phyloP scores from a whole-genome alignment of 768 basidiomycete genomes.

The Leucogyrophana mollusca region DNA sequence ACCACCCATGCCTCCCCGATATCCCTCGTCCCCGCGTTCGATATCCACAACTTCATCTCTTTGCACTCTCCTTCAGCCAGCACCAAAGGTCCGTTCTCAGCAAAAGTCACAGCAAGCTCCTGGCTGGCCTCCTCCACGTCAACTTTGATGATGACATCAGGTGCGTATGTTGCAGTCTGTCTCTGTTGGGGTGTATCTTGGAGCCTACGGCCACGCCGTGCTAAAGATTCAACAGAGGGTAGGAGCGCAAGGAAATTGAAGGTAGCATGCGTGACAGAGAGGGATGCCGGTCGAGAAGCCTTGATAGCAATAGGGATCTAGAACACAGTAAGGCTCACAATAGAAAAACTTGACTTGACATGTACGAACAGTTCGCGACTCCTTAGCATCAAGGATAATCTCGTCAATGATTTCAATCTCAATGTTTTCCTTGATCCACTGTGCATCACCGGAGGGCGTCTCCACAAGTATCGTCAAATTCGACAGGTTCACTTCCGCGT shows the following conservation, averaged over 20 bases:
- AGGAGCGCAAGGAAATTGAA: constrained; percentile 77
- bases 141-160: constrained; percentile 59
- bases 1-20: constrained; percentile 76
- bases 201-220: constrained; percentile 70
- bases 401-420: constrained; percentile 63
- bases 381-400: constrained; percentile 59
- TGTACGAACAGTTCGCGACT: constrained; percentile 58
- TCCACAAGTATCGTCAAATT: constrained; percentile 59
- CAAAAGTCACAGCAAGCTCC: constrained; percentile 56
- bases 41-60: constrained; percentile 52
- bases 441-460: constrained; percentile 26
- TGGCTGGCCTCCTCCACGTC: constrained; percentile 66
- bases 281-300: constrained; percentile 45
- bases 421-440: constrained; percentile 38
- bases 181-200: constrained; percentile 73
- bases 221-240: constrained; percentile 62
- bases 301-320: constrained; percentile 67
- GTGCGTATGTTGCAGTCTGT: constrained; percentile 66
- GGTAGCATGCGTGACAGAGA: constrained; percentile 55
- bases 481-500: constrained; percentile 68
- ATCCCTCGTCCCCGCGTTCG: constrained; percentile 60
- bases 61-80: constrained; percentile 72
- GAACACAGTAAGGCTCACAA: neutral
- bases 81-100: constrained; percentile 48
- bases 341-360: neutral